Evolutionary conservation across 306 rosid species (phyloP).

Genomic region (Fragaria iinumae): DNA sequence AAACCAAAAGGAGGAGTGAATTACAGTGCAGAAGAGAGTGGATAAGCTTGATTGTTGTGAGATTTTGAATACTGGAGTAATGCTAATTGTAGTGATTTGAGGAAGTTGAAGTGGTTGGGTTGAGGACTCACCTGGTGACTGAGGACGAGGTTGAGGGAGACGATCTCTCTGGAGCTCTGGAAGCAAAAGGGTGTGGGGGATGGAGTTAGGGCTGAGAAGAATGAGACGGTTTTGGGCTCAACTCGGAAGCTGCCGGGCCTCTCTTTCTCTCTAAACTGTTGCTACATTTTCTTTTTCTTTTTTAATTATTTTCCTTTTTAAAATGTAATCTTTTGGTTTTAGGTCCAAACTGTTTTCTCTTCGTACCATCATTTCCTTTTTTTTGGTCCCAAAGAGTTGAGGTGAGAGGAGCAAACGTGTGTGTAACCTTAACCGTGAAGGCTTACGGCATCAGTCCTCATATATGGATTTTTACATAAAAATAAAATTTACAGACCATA

Average conservation of each 20-base stretch:
- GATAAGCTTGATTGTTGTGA: not conserved
- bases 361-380: too few species aligned
- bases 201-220: slow-evolving; percentile 25
- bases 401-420: too few species aligned
- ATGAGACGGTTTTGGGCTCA: not conserved
- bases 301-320: too few species aligned
- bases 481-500: too few species aligned
- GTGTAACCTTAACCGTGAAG: too few species aligned
- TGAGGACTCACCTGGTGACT: slow-evolving; percentile 38
- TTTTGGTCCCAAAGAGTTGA: too few species aligned
- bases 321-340: too few species aligned
- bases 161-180: slow-evolving; percentile 28
- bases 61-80: not conserved
- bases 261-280: not conserved
- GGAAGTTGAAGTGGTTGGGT: not conserved
- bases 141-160: slow-evolving; percentile 15
- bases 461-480: too few species aligned
- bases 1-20: not conserved
- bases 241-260: not conserved
- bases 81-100: not conserved
- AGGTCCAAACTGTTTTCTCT: too few species aligned
- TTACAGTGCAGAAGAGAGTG: not conserved
- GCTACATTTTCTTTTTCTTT: too few species aligned
- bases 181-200: not conserved
- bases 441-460: too few species aligned